These are phyloP conservation scores for Pythium sukuiense DNA, from an alignment of 352 stramenopile species.

Conservation along the genomic window DNA sequence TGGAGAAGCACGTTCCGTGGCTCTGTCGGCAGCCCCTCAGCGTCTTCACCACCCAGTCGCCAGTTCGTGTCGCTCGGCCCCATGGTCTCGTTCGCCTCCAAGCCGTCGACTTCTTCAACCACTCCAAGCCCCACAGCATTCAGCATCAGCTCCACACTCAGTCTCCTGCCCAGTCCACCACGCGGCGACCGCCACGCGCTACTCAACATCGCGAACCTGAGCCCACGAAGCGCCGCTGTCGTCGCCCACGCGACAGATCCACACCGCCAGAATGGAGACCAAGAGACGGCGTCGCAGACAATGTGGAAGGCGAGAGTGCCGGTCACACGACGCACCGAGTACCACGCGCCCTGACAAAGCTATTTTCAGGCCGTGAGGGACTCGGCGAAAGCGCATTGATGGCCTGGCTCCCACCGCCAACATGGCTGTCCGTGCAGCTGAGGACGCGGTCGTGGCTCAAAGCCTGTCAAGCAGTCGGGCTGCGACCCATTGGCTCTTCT, in stretches of 20 bases:
- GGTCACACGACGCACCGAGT: slow-evolving; percentile 4
- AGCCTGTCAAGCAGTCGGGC: slow-evolving; percentile 11
- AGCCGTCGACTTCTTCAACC: neutral
- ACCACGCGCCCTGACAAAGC: slow-evolving; percentile 7
- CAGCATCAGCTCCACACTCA: neutral
- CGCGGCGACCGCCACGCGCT: slow-evolving; percentile 11
- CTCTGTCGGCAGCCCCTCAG: neutral
- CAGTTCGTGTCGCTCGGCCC: neutral
- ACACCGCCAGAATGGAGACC: neutral
- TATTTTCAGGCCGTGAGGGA: neutral
- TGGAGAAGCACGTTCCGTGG: slow-evolving; percentile 8
- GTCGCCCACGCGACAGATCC: neutral
- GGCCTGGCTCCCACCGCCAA: neutral
- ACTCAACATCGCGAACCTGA: slow-evolving; percentile 15
- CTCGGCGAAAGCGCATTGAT: neutral
- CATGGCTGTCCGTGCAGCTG: neutral
- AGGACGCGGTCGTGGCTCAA: neutral
- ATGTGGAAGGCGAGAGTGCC: slow-evolving; percentile 20
- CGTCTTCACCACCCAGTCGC: neutral
- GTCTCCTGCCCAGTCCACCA: slow-evolving; percentile 9
- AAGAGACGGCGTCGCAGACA: neutral
- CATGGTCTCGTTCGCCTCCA: slow-evolving; percentile 15
- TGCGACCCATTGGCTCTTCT: slow-evolving; percentile 41
- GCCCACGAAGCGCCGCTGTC: slow-evolving; percentile 6
- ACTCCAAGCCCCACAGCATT: neutral